Percentiles rank a stretch among this genome's conserved stretches.
These are phyloP conservation scores for Phytophthora pistaciae DNA, from an alignment of 352 stramenopile genomes.

Conservation along the genomic window DNA sequence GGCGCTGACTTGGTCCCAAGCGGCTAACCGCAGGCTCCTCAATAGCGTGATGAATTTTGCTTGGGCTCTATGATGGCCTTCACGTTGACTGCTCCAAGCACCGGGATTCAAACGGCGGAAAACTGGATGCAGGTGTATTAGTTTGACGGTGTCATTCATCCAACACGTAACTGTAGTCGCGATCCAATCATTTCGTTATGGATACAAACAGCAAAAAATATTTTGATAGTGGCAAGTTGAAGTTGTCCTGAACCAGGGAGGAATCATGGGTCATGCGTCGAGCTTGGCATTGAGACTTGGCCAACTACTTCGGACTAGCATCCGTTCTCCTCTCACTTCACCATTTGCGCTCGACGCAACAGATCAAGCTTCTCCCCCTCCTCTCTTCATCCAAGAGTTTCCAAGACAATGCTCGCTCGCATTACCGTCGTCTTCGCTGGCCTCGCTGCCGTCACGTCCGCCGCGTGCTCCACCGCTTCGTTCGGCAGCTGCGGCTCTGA, in stretches of 20 bases:
- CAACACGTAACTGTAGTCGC: background rate
- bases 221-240: conserved; percentile 13
- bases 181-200: conserved; percentile 8
- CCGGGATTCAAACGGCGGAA: conserved; percentile 27
- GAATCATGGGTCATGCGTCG: background rate
- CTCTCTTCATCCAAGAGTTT: background rate
- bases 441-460: conserved; percentile 4
- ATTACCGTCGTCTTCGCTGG: conserved; percentile 14
- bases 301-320: background rate
- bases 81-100: background rate
- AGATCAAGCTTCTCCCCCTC: conserved; percentile 8
- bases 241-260: conserved; percentile 1
- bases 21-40: background rate
- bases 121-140: conserved; percentile 4
- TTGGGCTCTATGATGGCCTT: background rate
- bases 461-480: conserved; percentile 3
- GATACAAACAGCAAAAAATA: conserved; percentile 20
- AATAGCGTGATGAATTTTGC: background rate
- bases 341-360: conserved; percentile 19
- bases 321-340: conserved; percentile 13
- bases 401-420: conserved; percentile 30
- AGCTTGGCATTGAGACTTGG: background rate
- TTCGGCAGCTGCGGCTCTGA: conserved; percentile 18
- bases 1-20: background rate
- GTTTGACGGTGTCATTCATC: background rate